Base-by-base conservation (phyloP, 202 grass and related monocot species). In the Tripidium arundinaceum region DNA sequence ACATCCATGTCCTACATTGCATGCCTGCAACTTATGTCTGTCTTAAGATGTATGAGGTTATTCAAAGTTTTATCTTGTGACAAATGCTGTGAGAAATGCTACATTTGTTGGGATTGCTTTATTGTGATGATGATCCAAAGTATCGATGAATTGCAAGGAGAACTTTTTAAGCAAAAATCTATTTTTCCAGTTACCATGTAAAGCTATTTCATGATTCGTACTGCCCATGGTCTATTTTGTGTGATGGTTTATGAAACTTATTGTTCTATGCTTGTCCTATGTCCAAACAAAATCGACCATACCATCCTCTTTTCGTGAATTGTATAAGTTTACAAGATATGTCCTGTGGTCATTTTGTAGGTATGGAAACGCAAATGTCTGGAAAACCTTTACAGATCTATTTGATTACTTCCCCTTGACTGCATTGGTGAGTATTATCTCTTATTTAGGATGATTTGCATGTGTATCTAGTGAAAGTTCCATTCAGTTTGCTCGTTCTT, bases 331-430 rank as follows among this genome's bases (percentile, higher is more conserved):
- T 68, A 24, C 3, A 16, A 52, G 49, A 47, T 38, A 14, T 39
- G 69, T 79, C 6, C 6, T 36, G 65, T 65, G 16, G 77, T 81
- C 22, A 57, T 87, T 90, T 62, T 78, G 31, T 33, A 99, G 97
- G 89, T 99, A 99, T 41, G 97, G 97, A 26, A 99, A 93, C 45
- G 97, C 97, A 85, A 99, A 89, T 63, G 97, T 99, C 7, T 99
- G 97, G 97, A 99, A 99, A 90, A 96, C 82, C 50, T 99, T 99
- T 76, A 99, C 97, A 40, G 97, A 99, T 75, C 87, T 99, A 6
- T 99, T 99, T 73, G 97, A 99, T 86, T 99, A 96, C 89, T 91
- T 99, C 66, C 97, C 97, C 6, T 85, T 99, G 88, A 99, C 97
- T 6, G 97, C 97, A 74, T 78, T 99, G 92, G 97, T 99, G 50